Evolutionary conservation across 2,329 filamentous ascomycete species (phyloP).

Genomic region (Didymella glomerata): DNA sequence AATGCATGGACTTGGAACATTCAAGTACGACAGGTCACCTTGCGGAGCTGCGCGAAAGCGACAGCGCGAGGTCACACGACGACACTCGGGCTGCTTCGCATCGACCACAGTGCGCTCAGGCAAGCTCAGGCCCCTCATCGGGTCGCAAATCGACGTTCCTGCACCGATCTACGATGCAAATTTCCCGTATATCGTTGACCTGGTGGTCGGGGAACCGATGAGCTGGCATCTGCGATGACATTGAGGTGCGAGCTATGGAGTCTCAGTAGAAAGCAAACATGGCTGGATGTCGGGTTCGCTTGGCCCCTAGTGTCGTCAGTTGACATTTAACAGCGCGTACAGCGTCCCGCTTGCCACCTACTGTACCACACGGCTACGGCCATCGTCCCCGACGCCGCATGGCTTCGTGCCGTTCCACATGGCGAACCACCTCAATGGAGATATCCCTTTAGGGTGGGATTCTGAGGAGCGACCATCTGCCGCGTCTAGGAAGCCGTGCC

Average conservation of each 20-base stretch:
- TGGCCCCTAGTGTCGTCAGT: constrained; percentile 3
- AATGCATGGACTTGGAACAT: not conserved
- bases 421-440: not conserved
- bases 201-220: not conserved
- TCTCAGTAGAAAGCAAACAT: not conserved
- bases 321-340: constrained; percentile 15
- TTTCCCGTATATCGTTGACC: not conserved
- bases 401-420: constrained; percentile 14
- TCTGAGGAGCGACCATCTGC: not conserved
- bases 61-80: constrained; percentile 9
- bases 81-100: constrained; percentile 1
- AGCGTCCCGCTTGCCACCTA: constrained; percentile 8
- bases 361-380: constrained; percentile 11
- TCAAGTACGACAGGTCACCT: constrained; percentile 18
- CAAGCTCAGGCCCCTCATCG: not conserved
- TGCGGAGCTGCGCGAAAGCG: constrained; percentile 13
- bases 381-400: constrained; percentile 1
- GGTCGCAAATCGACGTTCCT: not conserved
- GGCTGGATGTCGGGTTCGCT: not conserved
- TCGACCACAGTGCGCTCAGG: not conserved
- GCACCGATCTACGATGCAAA: not conserved
- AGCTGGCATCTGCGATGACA: not conserved
- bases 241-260: not conserved
- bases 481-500: not conserved
- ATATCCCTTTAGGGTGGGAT: not conserved